Percentiles rank a stretch among this genome's conserved stretches.
These are phyloP conservation scores for Pichia sp. DNA, from an alignment of 1,139 yeast species.

Conservation along the genomic window DNA sequence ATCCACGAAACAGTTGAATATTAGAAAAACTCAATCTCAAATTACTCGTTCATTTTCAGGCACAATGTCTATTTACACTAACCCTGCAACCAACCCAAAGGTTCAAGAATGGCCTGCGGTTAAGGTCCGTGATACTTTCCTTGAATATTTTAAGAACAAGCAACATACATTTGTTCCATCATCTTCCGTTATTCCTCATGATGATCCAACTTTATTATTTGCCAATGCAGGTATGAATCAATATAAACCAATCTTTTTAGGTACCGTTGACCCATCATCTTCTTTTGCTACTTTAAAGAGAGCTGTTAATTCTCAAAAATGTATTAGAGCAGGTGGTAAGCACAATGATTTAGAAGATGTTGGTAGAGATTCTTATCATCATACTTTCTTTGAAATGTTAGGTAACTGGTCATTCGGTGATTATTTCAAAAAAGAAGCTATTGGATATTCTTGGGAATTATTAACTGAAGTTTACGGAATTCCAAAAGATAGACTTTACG, in stretches of 20 bases:
- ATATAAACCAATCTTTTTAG: slow-evolving; percentile 92
- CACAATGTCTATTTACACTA: slow-evolving; percentile 14
- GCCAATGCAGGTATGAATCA: slow-evolving; percentile 99
- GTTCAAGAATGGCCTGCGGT: slow-evolving; percentile 51
- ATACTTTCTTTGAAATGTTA: slow-evolving; percentile 97
- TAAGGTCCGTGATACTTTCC: slow-evolving; percentile 79
- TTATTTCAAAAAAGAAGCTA: slow-evolving; percentile 92
- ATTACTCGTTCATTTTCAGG: slow-evolving; percentile 4
- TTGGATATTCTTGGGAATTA: slow-evolving; percentile 83
- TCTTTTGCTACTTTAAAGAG: slow-evolving; percentile 79
- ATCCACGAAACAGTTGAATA: too few relatives aligned
- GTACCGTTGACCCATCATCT: slow-evolving; percentile 92
- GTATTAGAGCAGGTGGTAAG: slow-evolving; percentile 99
- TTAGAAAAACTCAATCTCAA: neutral
- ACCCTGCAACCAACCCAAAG: slow-evolving; percentile 16
- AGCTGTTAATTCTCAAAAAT: slow-evolving; percentile 93
- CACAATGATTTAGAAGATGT: slow-evolving; percentile 98
- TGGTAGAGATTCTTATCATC: slow-evolving; percentile 96
- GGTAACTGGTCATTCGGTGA: slow-evolving; percentile 99
- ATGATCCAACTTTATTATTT: slow-evolving; percentile 91
- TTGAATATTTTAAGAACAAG: slow-evolving; percentile 65
- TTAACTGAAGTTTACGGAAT: slow-evolving; percentile 79
- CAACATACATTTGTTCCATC: slow-evolving; percentile 82
- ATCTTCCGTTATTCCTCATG: slow-evolving; percentile 93
- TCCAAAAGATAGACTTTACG: slow-evolving; percentile 74